Percentiles rank a stretch among this genome's conserved stretches.
Evolutionary conservation across 192 early-diverging fungal species (phyloP).

Genomic region (Geranomyces michiganensis): DNA sequence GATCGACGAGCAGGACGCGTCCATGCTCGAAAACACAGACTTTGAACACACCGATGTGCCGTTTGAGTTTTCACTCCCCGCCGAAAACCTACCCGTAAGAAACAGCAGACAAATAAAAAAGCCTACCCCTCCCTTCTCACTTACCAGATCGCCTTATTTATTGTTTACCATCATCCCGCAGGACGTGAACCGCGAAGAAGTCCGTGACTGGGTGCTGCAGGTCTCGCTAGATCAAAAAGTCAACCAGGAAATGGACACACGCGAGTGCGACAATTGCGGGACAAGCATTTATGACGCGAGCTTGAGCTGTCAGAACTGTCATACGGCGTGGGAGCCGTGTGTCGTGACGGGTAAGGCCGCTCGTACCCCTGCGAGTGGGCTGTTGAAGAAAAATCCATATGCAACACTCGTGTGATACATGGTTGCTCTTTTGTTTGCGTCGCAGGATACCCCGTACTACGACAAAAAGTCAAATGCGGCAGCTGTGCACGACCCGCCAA

Average conservation of each 20-base stretch:
- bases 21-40: constrained; percentile 57
- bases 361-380: neutral
- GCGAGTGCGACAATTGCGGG: constrained; percentile 63
- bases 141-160: neutral
- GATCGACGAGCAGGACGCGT: constrained; percentile 62
- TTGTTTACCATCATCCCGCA: neutral
- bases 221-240: constrained; percentile 64
- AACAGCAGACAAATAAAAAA: neutral
- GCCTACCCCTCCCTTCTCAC: neutral
- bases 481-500: constrained; percentile 55
- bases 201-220: constrained; percentile 69
- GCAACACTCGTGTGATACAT: neutral
- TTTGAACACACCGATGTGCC: constrained; percentile 65
- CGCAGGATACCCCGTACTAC: constrained; percentile 58
- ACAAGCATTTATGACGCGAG: constrained; percentile 57
- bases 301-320: constrained; percentile 53
- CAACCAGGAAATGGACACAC: constrained; percentile 58
- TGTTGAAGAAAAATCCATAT: neutral
- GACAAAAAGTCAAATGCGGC: constrained; percentile 55
- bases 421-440: neutral
- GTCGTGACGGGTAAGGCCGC: constrained; percentile 58
- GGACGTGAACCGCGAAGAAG: constrained; percentile 58
- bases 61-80: constrained; percentile 56
- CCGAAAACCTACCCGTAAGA: constrained; percentile 50
- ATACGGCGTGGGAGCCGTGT: constrained; percentile 52